Base-by-base conservation (phyloP, 768 basidiomycete species). In the Hysterangium stoloniferum region DNA sequence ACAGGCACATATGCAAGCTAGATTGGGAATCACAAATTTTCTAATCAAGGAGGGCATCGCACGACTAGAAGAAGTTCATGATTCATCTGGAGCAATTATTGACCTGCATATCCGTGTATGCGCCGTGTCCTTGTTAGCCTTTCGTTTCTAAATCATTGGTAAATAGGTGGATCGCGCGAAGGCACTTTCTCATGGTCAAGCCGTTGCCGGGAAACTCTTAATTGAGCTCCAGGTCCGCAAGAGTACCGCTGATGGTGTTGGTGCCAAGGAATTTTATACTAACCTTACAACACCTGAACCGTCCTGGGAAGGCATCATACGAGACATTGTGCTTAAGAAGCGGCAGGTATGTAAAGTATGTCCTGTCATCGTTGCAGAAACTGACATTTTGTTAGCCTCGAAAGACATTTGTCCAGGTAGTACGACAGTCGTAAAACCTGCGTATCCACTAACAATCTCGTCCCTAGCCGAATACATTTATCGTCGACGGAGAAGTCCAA, bases 1-100 rank as follows among this genome's bases (percentile, higher is more conserved):
- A 15, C 87, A 92, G 61, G 88, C 87, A 13, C 87, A 90, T 60
- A 92, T 90, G 89, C 86, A 91, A 38, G 22, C 15, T 50, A 88
- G 88, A 22, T 70, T 90, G 54, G 88, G 90, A 27, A 91, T 94
- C 63, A 84, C 84, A 9, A 82, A 86, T 50, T 82, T 83, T 67
- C 70, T 94, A 58, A 81, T 88, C 54, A 68, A 76, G 24, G 76
- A 76, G 32, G 85, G 82, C 15, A 73, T 93, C 53, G 86, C 81
- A 12, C 67, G 73, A 11, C 66, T 93, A 37, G 79, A 90, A 58
- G 84, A 83, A 58, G 67, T 86, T 33, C 79, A 78, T 35, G 74
- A 75, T 44, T 67, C 65, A 0, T 63, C 73, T 52, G 82, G 84
- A 24, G 67, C 62, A 27, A 72, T 92, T 34, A 75, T 80, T 62